These are phyloP conservation scores for Daldinia concentrica DNA, from an alignment of 495 filamentous ascomycete species.

Conservation along the genomic window DNA sequence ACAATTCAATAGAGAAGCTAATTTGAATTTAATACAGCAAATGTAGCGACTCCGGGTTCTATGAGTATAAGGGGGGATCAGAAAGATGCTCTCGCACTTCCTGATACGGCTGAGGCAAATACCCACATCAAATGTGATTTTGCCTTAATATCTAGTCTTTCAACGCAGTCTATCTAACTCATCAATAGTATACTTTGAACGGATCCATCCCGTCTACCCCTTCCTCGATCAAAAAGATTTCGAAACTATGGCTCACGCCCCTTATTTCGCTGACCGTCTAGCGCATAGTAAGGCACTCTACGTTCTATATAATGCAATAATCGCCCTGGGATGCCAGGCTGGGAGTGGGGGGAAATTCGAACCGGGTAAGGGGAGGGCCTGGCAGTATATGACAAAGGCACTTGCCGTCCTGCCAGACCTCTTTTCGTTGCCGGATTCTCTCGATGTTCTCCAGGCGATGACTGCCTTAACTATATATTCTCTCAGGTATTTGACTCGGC, in stretches of 20 bases:
- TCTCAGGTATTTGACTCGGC: slow-evolving; percentile 11
- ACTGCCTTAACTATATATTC: slow-evolving; percentile 43
- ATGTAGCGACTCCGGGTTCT: slow-evolving; percentile 11
- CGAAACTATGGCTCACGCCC: slow-evolving; percentile 38
- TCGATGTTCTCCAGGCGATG: slow-evolving; percentile 40
- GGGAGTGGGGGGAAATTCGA: slow-evolving; percentile 47
- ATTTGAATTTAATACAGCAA: not conserved
- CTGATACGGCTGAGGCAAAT: slow-evolving; percentile 36
- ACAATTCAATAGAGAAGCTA: not conserved
- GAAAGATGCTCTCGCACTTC: slow-evolving; percentile 11
- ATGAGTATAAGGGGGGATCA: not conserved
- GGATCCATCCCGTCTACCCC: slow-evolving; percentile 50
- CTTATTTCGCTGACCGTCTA: slow-evolving; percentile 39
- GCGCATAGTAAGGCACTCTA: slow-evolving; percentile 23
- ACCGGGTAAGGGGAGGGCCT: slow-evolving; percentile 48
- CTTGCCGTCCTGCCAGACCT: slow-evolving; percentile 18
- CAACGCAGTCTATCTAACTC: not conserved
- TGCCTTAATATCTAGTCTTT: not conserved
- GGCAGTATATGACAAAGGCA: slow-evolving; percentile 45
- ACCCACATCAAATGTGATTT: slow-evolving; percentile 20
- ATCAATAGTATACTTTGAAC: slow-evolving; percentile 44
- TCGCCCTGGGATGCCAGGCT: slow-evolving; percentile 52
- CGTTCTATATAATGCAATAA: slow-evolving; percentile 50
- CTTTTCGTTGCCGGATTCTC: slow-evolving; percentile 17
- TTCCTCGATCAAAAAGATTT: slow-evolving; percentile 49